Base-by-base conservation (phyloP, 2,329 filamentous ascomycete species). In the Penicillium corylophilum region DNA sequence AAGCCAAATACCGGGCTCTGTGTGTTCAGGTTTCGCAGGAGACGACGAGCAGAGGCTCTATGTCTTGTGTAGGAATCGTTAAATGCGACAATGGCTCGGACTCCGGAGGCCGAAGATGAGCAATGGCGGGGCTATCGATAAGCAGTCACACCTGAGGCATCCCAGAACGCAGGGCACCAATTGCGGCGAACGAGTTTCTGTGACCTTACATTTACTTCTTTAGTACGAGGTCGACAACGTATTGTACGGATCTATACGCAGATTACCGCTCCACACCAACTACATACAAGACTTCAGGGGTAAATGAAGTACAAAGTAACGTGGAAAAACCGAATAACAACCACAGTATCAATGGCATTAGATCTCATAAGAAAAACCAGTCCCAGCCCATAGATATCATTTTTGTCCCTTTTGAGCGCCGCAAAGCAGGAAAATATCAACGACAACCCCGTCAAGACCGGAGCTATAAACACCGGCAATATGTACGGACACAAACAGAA, bases 391-490 rank as follows among this genome's bases (percentile, higher is more conserved):
- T 44, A 57, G 52, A 62, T 57, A 59, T 57, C 53, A 48, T 57
- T 57, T 62, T 61, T 55, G 38, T 42, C 48, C 61, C 46, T 54
- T 59, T 59, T 59, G 45, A 62, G 57, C 61, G 61, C 61, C 59
- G 40, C 51, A 51, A 50, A 54, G 51, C 39, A 18, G 44, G 46
- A 51, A 42, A 53, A 62, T 48, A 52, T 60, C 52, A 48, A 61
- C 51, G 44, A 50, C 26, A 35, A 33, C 50, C 43, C 51, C 41
- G 26, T 22, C 35, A n/a, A 15, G 40, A 28, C 43, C 43, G 45
- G 44, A 33, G 20, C 44, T 33, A 47, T 16, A 47, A 54, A 31
- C 46, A 53, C 45, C 52, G 51, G 31, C 12, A 44, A 53, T 63
- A 54, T 60, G 52, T 62, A 62, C 58, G 54, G 42, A 45, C 44